Conservation (phyloP, 31 red algal species). For the Odonthalia washingtoniensis region DNA sequence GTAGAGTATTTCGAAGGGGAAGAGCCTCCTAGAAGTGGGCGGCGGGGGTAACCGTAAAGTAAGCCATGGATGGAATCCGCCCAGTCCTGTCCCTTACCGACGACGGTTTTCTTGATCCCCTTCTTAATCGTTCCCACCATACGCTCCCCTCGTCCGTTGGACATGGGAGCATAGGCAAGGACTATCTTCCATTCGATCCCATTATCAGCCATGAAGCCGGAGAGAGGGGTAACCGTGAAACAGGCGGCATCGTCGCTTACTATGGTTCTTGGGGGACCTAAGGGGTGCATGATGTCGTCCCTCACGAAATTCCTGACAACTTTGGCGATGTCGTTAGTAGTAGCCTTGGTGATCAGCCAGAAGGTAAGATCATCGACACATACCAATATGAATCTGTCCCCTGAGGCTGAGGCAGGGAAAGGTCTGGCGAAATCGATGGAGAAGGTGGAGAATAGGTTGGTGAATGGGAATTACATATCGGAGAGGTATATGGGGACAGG, state of each 20-base stretch:
- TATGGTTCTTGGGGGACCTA: neutral
- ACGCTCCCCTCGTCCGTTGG: neutral
- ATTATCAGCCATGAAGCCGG: neutral
- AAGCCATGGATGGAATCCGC: neutral
- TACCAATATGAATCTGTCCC: too few species aligned
- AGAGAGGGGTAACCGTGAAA: neutral
- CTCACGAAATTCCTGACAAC: neutral
- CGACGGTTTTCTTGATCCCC: neutral
- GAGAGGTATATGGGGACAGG: neutral
- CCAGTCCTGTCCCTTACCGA: neutral
- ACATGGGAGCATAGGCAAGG: slow-evolving; percentile 22
- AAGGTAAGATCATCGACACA: slow-evolving; percentile 6
- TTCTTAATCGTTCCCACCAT: slow-evolving; percentile 25
- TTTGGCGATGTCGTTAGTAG: neutral
- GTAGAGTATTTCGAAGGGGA: neutral
- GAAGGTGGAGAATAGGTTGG: neutral
- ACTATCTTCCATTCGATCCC: neutral
- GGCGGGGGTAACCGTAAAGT: neutral
- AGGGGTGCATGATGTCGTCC: neutral
- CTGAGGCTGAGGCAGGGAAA: neutral
- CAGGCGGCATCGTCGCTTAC: neutral
- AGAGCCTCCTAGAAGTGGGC: neutral
- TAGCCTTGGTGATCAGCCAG: neutral
- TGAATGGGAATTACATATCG: neutral
- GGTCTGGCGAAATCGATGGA: slow-evolving; percentile 30